These are phyloP conservation scores for Triglochin maritima DNA, from an alignment of 106 monocot genomes.

Conservation along the genomic window DNA sequence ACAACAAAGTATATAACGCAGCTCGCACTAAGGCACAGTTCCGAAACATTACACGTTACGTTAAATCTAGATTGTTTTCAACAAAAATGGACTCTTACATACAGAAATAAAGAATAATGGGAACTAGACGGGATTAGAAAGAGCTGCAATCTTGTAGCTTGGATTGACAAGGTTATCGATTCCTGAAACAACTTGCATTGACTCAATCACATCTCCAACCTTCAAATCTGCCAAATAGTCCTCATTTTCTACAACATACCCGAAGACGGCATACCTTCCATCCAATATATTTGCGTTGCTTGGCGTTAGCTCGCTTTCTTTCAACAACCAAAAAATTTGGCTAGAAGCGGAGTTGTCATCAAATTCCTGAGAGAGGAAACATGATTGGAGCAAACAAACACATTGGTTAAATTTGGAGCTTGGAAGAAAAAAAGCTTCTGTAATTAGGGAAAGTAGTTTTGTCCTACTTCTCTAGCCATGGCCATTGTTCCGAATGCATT, in stretches of 20 bases:
- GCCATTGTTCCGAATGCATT: conserved; percentile 99
- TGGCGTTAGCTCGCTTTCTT: conserved; percentile 97
- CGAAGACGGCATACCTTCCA: conserved; percentile 84
- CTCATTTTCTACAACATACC: conserved; percentile 85
- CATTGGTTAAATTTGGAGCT: background rate
- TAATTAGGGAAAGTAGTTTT: background rate
- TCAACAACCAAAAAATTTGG: conserved; percentile 95
- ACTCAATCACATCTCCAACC: conserved; percentile 94
- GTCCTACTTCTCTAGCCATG: conserved; percentile 91
- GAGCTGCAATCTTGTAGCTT: conserved; percentile 76
- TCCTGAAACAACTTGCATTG: conserved; percentile 84
- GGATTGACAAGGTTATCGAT: conserved; percentile 92
- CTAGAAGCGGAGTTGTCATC: conserved; percentile 89
- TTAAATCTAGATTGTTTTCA: background rate
- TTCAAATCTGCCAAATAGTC: conserved; percentile 85
- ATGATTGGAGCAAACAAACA: background rate
- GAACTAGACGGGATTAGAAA: background rate
- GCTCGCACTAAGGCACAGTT: background rate
- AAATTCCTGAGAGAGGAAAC: conserved; percentile 51
- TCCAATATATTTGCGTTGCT: conserved; percentile 95
- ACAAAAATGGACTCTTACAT: background rate
- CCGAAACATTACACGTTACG: background rate
- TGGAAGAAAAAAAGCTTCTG: background rate
- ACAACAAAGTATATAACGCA: background rate
- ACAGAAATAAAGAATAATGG: background rate